phyloP scores from a whole-genome alignment of 192 early-diverging fungal genomes.

The Linnemannia schmuckeri region DNA sequence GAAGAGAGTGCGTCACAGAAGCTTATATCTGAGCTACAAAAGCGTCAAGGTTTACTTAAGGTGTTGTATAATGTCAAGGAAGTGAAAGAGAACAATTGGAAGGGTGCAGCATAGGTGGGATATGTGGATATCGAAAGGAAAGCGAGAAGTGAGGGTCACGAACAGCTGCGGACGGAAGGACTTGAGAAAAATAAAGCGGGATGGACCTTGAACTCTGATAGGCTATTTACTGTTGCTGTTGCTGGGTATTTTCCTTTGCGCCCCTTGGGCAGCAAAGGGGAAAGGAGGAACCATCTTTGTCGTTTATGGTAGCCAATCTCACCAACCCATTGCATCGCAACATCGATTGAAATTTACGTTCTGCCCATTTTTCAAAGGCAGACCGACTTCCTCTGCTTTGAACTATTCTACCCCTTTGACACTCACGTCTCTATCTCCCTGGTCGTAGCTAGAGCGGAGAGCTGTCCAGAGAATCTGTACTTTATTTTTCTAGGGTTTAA shows the following conservation, averaged over 20 bases:
- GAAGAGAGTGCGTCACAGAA: not conserved
- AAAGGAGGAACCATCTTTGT: not conserved
- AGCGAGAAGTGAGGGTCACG: not conserved
- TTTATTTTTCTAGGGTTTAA: no score
- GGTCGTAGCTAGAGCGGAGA: not conserved
- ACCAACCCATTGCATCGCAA: not conserved
- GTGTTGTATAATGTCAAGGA: not conserved
- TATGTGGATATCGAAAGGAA: not conserved
- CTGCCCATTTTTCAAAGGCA: conserved; percentile 1
- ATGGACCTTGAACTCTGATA: not conserved
- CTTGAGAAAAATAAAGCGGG: not conserved
- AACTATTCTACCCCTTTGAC: not conserved
- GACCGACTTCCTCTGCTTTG: not conserved
- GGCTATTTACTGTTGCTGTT: not conserved
- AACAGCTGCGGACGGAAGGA: not conserved
- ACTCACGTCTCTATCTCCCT: not conserved
- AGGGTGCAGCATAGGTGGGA: no score
- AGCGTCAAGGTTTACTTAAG: not conserved
- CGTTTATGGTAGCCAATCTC: not conserved
- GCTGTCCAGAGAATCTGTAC: no score
- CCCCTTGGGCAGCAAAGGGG: not conserved
- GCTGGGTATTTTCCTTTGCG: not conserved
- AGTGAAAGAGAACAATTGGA: no score
- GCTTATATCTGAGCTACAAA: not conserved
- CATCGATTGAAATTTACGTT: not conserved